phyloP scores from a whole-genome alignment of 768 basidiomycete species.

The Amanita molliuscula region DNA sequence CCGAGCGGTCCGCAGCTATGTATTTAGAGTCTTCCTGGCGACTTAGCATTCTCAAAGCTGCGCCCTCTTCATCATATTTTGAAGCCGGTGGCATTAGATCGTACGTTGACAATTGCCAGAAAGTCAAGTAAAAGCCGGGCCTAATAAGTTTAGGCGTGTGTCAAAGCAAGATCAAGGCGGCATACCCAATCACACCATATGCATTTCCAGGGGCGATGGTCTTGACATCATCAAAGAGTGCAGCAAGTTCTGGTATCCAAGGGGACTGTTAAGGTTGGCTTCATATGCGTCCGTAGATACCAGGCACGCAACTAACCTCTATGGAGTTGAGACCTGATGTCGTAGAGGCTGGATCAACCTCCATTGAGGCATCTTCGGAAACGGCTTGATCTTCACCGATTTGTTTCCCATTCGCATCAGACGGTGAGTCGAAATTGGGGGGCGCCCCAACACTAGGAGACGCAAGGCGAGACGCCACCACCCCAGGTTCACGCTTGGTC shows the following conservation, averaged over 20 bases:
- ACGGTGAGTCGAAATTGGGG: conserved; percentile 16
- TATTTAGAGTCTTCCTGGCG: conserved; percentile 59
- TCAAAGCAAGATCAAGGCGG: not conserved
- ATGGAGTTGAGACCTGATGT: conserved; percentile 17
- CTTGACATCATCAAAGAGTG: conserved; percentile 68
- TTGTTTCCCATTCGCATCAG: conserved; percentile 15
- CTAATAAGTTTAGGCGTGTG: conserved; percentile 27
- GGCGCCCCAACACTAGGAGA: conserved; percentile 39
- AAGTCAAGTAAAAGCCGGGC: conserved; percentile 87
- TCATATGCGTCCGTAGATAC: not conserved
- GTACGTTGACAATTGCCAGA: conserved; percentile 93
- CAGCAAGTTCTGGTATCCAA: conserved; percentile 69
- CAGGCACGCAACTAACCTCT: conserved; percentile 25
- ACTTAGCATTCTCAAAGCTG: conserved; percentile 47
- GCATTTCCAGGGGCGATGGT: conserved; percentile 60
- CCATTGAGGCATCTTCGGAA: conserved; percentile 42
- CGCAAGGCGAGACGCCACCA: conserved; percentile 45
- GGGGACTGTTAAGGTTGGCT: conserved; percentile 35
- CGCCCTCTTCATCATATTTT: conserved; percentile 73
- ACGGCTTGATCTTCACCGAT: conserved; percentile 12
- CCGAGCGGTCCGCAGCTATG: conserved; percentile 58
- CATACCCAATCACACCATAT: conserved; percentile 64
- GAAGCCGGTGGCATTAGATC: conserved; percentile 73
- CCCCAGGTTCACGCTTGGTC: conserved; percentile 60
- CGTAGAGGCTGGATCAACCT: conserved; percentile 28